phyloP scores from a whole-genome alignment of 116 monocot species.

The Phalaenopsis hybrid region DNA sequence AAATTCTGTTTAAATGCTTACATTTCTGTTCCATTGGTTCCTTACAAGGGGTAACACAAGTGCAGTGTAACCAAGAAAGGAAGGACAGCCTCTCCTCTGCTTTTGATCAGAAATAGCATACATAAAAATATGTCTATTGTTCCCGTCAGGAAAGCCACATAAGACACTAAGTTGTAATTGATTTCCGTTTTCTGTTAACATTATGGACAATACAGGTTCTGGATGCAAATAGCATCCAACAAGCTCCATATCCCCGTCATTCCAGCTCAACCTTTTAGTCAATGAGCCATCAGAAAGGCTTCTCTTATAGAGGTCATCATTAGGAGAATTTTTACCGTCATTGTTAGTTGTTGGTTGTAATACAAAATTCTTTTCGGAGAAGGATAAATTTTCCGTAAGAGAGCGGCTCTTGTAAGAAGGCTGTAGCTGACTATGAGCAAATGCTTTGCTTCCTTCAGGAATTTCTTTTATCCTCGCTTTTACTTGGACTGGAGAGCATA shows the following conservation, averaged over 20 bases:
- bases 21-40: conserved; percentile 22
- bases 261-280: conserved; percentile 10
- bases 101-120: conserved; percentile 35
- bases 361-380: conserved; percentile 2
- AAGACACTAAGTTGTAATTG: conserved; percentile 49
- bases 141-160: conserved; percentile 44
- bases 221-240: conserved; percentile 69
- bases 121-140: conserved; percentile 49
- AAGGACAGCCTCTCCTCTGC: conserved; percentile 28
- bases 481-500: conserved; percentile 2
- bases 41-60: conserved; percentile 33
- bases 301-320: conserved; percentile 7
- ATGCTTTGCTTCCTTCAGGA: conserved; percentile 1
- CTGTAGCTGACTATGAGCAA: background rate
- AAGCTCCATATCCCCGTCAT: conserved; percentile 31
- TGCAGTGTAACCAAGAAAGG: conserved; percentile 68
- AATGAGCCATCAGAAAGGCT: conserved; percentile 16
- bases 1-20: conserved; percentile 21
- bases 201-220: conserved; percentile 51
- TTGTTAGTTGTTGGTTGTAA: background rate
- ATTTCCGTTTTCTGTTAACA: conserved; percentile 32
- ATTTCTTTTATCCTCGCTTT: conserved; percentile 4
- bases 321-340: conserved; percentile 3
- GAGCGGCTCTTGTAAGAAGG: background rate
- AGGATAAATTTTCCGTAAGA: conserved; percentile 4